Conservation (phyloP, 176 grass and related monocot genomes). For the Avena sativa region DNA sequence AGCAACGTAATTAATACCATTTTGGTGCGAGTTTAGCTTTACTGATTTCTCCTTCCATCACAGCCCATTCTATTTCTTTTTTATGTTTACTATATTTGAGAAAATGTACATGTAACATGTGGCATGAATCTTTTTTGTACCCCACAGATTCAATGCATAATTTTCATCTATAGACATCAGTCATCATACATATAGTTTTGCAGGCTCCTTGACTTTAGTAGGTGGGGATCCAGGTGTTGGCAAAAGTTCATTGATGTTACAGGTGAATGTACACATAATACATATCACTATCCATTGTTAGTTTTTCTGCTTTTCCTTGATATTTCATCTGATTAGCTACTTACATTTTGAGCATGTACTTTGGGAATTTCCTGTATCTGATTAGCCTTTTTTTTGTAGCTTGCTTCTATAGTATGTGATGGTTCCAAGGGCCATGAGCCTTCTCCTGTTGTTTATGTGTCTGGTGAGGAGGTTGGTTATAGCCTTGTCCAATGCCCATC, state of each 20-base stretch:
- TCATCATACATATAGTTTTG: constrained; percentile 41
- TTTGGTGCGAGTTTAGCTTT: constrained; percentile 10
- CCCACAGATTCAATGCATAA: constrained; percentile 27
- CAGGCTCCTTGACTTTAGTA: constrained; percentile 92
- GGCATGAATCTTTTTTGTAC: not conserved
- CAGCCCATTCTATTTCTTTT: not conserved
- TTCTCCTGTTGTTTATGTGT: constrained; percentile 84
- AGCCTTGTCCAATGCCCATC: constrained; percentile 11
- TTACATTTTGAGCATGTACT: constrained; percentile 22
- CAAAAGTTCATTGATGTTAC: constrained; percentile 94
- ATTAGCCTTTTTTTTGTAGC: constrained; percentile 47
- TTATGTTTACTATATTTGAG: not conserved
- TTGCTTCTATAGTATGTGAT: constrained; percentile 73
- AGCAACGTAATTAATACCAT: not conserved
- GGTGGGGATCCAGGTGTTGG: constrained; percentile 97
- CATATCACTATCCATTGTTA: constrained; percentile 17
- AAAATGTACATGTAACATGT: not conserved
- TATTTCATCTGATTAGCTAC: not conserved
- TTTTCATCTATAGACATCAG: constrained; percentile 12
- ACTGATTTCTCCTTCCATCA: not conserved
- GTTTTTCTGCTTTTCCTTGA: not conserved
- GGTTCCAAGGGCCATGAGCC: constrained; percentile 36
- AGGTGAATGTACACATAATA: constrained; percentile 57
- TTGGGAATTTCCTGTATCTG: not conserved
- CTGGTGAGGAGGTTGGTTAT: constrained; percentile 91